Evolutionary conservation across 2,329 filamentous ascomycete genomes (phyloP).

Genomic region (Metarhizium humberi): DNA sequence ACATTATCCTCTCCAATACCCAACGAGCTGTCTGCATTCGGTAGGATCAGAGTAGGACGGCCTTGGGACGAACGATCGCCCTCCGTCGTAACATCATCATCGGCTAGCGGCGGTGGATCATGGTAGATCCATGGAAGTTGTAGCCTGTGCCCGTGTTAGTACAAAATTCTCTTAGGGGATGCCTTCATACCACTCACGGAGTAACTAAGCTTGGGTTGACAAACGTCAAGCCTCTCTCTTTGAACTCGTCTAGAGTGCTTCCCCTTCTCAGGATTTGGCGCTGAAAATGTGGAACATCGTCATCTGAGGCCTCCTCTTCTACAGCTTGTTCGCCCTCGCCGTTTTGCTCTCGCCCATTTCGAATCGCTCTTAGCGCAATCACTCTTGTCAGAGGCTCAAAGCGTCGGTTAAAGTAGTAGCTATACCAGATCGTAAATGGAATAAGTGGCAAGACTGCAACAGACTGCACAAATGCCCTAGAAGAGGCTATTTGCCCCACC

Average conservation of each 20-base stretch:
- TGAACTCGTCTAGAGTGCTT: conserved; percentile 63
- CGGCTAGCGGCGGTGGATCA: conserved; percentile 37
- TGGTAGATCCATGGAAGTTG: conserved; percentile 61
- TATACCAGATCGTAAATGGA: conserved; percentile 79
- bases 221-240: conserved; percentile 61
- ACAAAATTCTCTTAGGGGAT: background rate
- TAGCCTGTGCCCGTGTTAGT: conserved; percentile 33
- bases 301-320: conserved; percentile 28
- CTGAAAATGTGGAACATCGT: conserved; percentile 32
- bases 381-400: conserved; percentile 88
- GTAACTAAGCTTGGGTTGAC: conserved; percentile 66
- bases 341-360: conserved; percentile 37
- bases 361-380: conserved; percentile 82
- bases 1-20: conserved; percentile 31
- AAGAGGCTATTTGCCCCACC: conserved; percentile 73
- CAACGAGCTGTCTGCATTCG: conserved; percentile 24
- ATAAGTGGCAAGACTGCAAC: conserved; percentile 68
- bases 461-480: conserved; percentile 63
- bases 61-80: conserved; percentile 11
- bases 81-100: conserved; percentile 17
- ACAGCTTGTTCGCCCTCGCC: conserved; percentile 28
- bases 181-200: conserved; percentile 41
- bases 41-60: conserved; percentile 19
- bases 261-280: conserved; percentile 38
- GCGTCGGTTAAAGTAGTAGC: conserved; percentile 66